Base-by-base conservation (phyloP, 768 basidiomycete species). In the Mycena alexandri region DNA sequence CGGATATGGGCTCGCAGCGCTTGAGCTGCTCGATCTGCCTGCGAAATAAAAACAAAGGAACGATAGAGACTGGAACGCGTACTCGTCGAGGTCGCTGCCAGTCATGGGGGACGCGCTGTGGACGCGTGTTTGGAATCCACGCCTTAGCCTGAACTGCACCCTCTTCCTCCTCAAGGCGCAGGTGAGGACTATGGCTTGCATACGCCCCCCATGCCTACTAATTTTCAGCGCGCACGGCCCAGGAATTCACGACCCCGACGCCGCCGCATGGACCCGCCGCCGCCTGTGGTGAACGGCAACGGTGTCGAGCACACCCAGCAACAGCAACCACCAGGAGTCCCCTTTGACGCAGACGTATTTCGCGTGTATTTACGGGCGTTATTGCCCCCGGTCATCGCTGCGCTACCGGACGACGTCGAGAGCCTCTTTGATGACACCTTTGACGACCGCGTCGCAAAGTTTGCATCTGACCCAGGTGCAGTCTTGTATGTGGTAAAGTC, bases 21-120 rank as follows among this genome's bases (percentile, higher is more conserved):
- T 90, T 88, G 55, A 99, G 89, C 77, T 97, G 96, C 71, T 91
- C 94, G 67, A 99, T 98, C 84, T 98, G 96, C 76, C 96, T 98
- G 59, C 50, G 41, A 33, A 57, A 69, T 67, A 54, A 56, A 29
- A 61, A 38, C 14, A 17, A 41, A 55, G 38, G 17, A 43, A 16
- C 9, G 8, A 13, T 17, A 21, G 12, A 54, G 46, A 50, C n/a
- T 63, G 14, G 43, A n/a, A 57, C 60, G 56, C 64, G 63, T 70
- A 70, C 69, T 70, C 64, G 51, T 70, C 69, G 51, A 70, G 69
- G 51, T 70, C 69, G 51, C 63, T 65, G 46, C 60, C 43, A 38
- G 11, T 14, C 63, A 68, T 68, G 21, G 38, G 38, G 52, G 34
- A 66, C 64, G 64, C 58, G 64, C 24, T 47, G 52, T 58, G 29